These are phyloP conservation scores for Rheum nobile DNA, from an alignment of 148 eudicot genomes.

Conservation along the genomic window DNA sequence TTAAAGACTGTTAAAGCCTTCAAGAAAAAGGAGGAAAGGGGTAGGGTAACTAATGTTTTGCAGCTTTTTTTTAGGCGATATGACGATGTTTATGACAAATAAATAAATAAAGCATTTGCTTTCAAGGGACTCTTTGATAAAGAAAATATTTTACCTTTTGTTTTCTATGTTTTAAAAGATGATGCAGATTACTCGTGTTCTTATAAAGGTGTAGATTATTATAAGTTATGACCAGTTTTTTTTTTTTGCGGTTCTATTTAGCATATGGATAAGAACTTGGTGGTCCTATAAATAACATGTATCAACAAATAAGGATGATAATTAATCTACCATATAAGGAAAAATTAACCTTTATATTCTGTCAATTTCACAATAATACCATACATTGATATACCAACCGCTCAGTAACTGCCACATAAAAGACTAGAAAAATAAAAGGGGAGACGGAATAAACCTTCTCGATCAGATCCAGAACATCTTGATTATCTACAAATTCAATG, in stretches of 20 bases:
- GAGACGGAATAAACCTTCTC: constrained; percentile 59
- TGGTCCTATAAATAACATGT: neutral
- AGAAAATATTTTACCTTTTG: neutral
- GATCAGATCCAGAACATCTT: constrained; percentile 92
- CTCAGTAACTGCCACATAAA: neutral
- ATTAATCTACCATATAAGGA: neutral
- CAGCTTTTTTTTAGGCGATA: too few species aligned
- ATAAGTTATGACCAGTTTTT: neutral
- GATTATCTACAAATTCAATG: constrained; percentile 93
- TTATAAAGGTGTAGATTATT: neutral
- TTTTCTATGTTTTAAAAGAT: neutral
- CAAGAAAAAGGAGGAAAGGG: too few species aligned
- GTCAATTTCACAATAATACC: neutral
- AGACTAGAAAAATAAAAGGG: neutral
- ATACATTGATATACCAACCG: neutral
- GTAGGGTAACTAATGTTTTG: too few species aligned
- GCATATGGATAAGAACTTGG: neutral
- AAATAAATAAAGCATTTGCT: too few species aligned
- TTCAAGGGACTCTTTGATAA: too few species aligned
- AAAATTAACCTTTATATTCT: neutral
- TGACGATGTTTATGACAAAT: too few species aligned
- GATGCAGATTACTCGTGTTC: neutral
- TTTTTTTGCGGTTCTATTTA: neutral
- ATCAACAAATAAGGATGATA: neutral
- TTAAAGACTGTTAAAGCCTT: too few species aligned